phyloP scores from a whole-genome alignment of 306 rosid species.

The Sesbania bispinosa region DNA sequence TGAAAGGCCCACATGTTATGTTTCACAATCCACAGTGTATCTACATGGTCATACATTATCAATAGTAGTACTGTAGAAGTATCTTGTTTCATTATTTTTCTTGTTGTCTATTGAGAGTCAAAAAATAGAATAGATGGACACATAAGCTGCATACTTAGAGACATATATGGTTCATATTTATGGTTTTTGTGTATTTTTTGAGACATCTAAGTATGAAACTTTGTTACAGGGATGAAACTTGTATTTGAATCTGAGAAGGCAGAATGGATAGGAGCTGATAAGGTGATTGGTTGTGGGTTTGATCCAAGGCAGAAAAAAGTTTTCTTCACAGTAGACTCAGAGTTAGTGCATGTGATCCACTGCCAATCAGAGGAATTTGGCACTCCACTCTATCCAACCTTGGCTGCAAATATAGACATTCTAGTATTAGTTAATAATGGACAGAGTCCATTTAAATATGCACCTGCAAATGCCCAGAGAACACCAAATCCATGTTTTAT shows the following conservation, averaged over 20 bases:
- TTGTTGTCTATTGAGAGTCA: neutral
- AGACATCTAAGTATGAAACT: constrained; percentile 1
- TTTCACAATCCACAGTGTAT: neutral
- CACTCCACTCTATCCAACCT: constrained; percentile 66
- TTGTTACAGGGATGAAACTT: constrained; percentile 63
- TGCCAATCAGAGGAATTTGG: constrained; percentile 78
- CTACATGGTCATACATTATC: neutral
- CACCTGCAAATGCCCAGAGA: constrained; percentile 76
- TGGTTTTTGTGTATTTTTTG: neutral
- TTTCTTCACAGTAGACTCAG: constrained; percentile 85
- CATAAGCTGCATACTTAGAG: neutral
- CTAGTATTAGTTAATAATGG: constrained; percentile 74
- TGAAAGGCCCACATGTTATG: constrained; percentile 22
- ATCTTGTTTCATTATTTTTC: neutral
- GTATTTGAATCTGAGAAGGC: constrained; percentile 66
- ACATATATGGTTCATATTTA: neutral
- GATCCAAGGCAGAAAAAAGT: constrained; percentile 91
- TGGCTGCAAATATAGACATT: constrained; percentile 63
- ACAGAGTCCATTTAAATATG: constrained; percentile 73
- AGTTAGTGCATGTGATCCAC: constrained; percentile 64
- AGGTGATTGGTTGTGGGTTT: constrained; percentile 88
- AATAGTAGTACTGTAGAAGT: neutral
- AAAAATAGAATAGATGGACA: neutral
- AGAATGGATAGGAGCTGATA: constrained; percentile 70
- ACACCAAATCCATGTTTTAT: constrained; percentile 87